These are phyloP conservation scores for Erysimum cheiri DNA, from an alignment of 441 rosid species.

Conservation along the genomic window DNA sequence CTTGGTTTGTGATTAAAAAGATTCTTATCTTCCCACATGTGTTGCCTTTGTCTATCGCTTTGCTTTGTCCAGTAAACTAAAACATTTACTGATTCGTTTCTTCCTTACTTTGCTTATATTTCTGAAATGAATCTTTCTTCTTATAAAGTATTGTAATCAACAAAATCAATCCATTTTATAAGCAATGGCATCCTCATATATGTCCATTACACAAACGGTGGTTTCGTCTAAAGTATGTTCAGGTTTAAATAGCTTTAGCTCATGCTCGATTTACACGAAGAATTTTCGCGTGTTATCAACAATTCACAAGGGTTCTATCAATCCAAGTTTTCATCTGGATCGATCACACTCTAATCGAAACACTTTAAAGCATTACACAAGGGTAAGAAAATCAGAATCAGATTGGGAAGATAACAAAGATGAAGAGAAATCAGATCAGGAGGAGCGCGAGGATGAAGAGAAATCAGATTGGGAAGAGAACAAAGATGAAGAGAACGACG, in stretches of 20 bases:
- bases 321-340: conserved; percentile 1
- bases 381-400: conserved; percentile 20
- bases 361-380: conserved; percentile 13
- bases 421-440: not conserved
- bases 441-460: not conserved
- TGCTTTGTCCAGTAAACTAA: conserved; percentile 36
- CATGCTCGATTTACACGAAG: not conserved
- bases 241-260: not conserved
- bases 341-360: not conserved
- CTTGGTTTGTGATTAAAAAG: too few relatives aligned
- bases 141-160: conserved; percentile 11
- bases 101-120: conserved; percentile 7
- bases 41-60: not conserved
- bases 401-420: conserved; percentile 10
- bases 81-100: conserved; percentile 37
- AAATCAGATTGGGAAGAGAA: not conserved
- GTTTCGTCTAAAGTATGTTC: conserved; percentile 22
- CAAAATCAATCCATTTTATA: conserved; percentile 16
- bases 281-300: not conserved
- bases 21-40: conserved; percentile 29
- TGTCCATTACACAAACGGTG: conserved; percentile 6
- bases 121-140: not conserved
- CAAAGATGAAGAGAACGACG: not conserved
- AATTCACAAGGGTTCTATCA: not conserved
- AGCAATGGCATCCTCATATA: conserved; percentile 28